Conservation (phyloP, 352 stramenopile species). For the Phytophthora brassicae region DNA sequence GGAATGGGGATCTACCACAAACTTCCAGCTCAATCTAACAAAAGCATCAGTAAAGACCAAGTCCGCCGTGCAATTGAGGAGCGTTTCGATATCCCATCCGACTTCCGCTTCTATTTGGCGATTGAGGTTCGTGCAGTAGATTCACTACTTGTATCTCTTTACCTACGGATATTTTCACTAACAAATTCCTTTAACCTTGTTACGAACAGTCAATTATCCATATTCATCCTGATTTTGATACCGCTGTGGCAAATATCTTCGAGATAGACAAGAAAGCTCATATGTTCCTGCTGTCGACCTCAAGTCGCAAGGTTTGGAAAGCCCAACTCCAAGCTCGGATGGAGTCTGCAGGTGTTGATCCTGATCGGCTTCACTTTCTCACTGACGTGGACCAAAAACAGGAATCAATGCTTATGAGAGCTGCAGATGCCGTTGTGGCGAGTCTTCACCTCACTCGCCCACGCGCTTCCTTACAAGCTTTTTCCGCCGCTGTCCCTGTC, state of each 20-base stretch:
- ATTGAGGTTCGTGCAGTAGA: conserved; percentile 49
- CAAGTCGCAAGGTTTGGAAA: conserved; percentile 58
- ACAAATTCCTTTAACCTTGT: background rate
- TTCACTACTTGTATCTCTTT: background rate
- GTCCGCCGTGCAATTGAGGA: conserved; percentile 53
- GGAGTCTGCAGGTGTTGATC: conserved; percentile 21
- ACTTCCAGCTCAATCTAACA: conserved; percentile 40
- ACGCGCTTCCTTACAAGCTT: conserved; percentile 54
- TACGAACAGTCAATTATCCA: conserved; percentile 63
- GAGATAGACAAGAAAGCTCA: conserved; percentile 46
- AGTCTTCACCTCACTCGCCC: conserved; percentile 57
- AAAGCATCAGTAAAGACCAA: conserved; percentile 39
- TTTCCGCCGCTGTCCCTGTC: conserved; percentile 59
- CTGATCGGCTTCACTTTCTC: conserved; percentile 55
- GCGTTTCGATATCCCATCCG: conserved; percentile 49
- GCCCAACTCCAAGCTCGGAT: conserved; percentile 50
- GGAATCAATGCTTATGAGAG: conserved; percentile 46
- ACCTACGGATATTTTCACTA: background rate
- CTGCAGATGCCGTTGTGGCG: conserved; percentile 62
- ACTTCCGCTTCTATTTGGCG: conserved; percentile 68
- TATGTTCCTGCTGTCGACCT: conserved; percentile 61
- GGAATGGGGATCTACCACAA: conserved; percentile 71
- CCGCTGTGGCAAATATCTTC: conserved; percentile 47
- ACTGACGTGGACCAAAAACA: conserved; percentile 60
- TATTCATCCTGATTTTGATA: conserved; percentile 75